phyloP scores from a whole-genome alignment of 768 basidiomycete species.

The Megacollybia marginata region DNA sequence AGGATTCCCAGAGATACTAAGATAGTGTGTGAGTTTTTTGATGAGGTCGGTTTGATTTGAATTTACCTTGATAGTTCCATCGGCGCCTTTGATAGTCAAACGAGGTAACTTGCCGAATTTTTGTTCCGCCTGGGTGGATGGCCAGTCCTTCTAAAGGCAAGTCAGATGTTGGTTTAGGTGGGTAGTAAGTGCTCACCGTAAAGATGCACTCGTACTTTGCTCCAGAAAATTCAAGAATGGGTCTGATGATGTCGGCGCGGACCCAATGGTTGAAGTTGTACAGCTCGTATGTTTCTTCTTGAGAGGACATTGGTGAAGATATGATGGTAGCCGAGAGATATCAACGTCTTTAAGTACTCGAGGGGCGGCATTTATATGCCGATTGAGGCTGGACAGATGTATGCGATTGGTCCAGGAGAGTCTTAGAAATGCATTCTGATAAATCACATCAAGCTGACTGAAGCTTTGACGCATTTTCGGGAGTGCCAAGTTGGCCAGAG shows the following conservation, averaged over 20 bases:
- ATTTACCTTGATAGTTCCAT: not conserved
- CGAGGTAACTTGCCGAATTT: not conserved
- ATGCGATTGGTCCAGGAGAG: too few relatives aligned
- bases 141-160: not conserved
- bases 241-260: not conserved
- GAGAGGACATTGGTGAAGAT: not conserved
- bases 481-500: too few relatives aligned
- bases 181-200: not conserved
- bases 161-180: too few relatives aligned
- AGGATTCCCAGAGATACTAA: not conserved
- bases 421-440: too few relatives aligned
- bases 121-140: not conserved
- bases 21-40: not conserved
- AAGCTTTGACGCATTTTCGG: too few relatives aligned
- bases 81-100: not conserved
- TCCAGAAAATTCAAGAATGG: not conserved
- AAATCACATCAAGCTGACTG: too few relatives aligned
- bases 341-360: not conserved
- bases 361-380: too few relatives aligned
- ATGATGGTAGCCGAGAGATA: not conserved
- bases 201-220: not conserved
- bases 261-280: not conserved
- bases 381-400: too few relatives aligned
- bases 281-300: not conserved
- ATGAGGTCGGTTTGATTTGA: not conserved